Base-by-base conservation (phyloP, 225 moss, liverwort and hornwort species). In the Asterella californica region DNA sequence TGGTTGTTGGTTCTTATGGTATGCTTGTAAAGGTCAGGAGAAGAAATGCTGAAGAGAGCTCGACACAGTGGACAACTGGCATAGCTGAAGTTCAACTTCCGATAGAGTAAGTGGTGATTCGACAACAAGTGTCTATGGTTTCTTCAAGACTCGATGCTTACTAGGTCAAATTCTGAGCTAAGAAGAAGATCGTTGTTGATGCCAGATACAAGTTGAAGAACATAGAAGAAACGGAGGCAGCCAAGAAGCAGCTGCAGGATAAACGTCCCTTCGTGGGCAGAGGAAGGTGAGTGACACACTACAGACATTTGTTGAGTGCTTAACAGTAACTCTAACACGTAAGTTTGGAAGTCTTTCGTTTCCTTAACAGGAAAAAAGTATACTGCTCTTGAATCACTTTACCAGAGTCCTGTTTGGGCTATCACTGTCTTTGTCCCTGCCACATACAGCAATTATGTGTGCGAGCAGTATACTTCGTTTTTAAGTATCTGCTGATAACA, bases 41-140 rank as follows among this genome's bases (percentile, higher is more conserved):
- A 88, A 90, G 94, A 82, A 97, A 97, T 77, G 88, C 91, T 15
- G 94, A 97, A 83, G 96, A 97, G 80, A 97, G 96, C 85, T 97
- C 96, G 72, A 97, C 96, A 21, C 96, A 97, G 81, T 97, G 96
- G 96, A 97, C 96, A 74, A 97, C 94, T 72, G 96, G 96, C 80
- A 94, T 97, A 77, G 96, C 96, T 32, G 96, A 94, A 92, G 93
- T 97, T 32, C 96, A 94, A 79, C 83, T 97, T 15, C 91, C 96
- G 25, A 91, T 97, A 74, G 96, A 94, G 96, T 97, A 79, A 84
- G 88, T 72, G 32, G 22, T 32, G 50, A 36, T 37, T 0, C 38
- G 55, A 75, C 21, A 22, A 73, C 61, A 19, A 15, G 36, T 63
- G 22, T 22, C 15, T 36, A 10, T 49, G 3, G 9, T 74, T 42